These are phyloP conservation scores for Populus davidiana DNA, from an alignment of 345 rosid species.

Conservation along the genomic window DNA sequence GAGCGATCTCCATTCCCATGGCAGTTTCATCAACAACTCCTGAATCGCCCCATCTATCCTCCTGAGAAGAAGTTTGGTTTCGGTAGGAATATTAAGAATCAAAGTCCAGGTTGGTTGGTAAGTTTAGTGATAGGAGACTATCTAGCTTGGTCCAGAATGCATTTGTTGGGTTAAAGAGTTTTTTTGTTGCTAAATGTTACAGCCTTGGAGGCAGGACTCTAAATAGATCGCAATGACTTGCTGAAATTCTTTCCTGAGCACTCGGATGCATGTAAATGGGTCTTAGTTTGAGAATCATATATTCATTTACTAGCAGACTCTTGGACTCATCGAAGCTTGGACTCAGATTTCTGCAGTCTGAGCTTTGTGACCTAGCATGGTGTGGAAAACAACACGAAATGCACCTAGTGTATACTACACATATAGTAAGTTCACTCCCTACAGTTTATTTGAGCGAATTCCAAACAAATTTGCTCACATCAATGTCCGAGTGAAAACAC, in stretches of 20 bases:
- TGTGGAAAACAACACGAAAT: neutral
- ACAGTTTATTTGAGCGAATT: neutral
- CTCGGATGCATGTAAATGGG: neutral
- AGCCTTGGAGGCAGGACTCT: too few species aligned
- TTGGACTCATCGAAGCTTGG: neutral
- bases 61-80: too few species aligned
- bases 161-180: conserved; percentile 1
- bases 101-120: neutral
- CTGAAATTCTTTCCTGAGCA: too few species aligned
- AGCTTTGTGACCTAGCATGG: neutral
- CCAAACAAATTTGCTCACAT: neutral
- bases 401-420: neutral
- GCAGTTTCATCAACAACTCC: too few species aligned
- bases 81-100: too few species aligned
- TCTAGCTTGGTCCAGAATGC: conserved; percentile 9
- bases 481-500: neutral
- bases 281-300: neutral
- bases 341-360: neutral
- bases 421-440: neutral
- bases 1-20: too few species aligned
- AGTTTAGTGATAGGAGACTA: conserved; percentile 6
- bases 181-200: neutral
- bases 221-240: too few species aligned
- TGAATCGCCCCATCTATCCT: too few species aligned
- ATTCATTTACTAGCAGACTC: neutral